A percentile compares a stretch with the other conserved stretches of the same genome.
phyloP scores from a whole-genome alignment of 2,329 filamentous ascomycete genomes.

The Fusarium euwallaceae region DNA sequence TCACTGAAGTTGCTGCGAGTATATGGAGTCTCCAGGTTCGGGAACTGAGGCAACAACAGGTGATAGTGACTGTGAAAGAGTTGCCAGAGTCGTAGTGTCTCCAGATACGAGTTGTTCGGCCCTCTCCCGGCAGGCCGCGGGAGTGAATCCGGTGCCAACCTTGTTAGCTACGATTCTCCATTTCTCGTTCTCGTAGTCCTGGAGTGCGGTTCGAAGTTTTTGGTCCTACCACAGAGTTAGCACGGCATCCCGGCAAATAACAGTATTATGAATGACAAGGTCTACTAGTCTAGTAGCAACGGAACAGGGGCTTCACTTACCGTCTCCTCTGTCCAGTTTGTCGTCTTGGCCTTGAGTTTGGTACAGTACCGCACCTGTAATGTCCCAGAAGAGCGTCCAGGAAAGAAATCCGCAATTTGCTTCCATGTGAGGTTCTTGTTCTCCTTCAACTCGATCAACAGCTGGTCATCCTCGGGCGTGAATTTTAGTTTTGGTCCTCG shows the following conservation, averaged over 20 bases:
- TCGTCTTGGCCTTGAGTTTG: constrained; percentile 93
- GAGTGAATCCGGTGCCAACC: constrained; percentile 90
- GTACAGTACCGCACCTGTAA: constrained; percentile 95
- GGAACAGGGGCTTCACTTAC: constrained; percentile 66
- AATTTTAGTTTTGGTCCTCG: constrained; percentile 94
- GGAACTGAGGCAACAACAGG: constrained; percentile 55
- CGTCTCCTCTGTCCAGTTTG: constrained; percentile 93
- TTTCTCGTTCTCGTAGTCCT: constrained; percentile 90
- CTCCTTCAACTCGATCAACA: constrained; percentile 92
- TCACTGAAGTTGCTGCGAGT: constrained; percentile 66
- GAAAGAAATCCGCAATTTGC: constrained; percentile 97
- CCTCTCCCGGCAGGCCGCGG: constrained; percentile 87
- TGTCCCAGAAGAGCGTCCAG: constrained; percentile 89
- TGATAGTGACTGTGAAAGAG: constrained; percentile 65
- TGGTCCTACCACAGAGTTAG: constrained; percentile 69
- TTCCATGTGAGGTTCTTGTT: constrained; percentile 97
- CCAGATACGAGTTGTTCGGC: constrained; percentile 72
- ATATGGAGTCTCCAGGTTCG: constrained; percentile 43
- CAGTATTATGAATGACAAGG: not conserved
- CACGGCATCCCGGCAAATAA: not conserved
- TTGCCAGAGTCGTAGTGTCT: constrained; percentile 59
- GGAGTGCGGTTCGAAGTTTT: constrained; percentile 80
- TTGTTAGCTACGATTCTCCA: constrained; percentile 94
- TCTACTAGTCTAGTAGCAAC: not conserved
- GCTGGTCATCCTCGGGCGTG: constrained; percentile 89